These are phyloP conservation scores for Hyparrhenia diplandra DNA, from an alignment of 176 grass and related monocot species.

Conservation along the genomic window DNA sequence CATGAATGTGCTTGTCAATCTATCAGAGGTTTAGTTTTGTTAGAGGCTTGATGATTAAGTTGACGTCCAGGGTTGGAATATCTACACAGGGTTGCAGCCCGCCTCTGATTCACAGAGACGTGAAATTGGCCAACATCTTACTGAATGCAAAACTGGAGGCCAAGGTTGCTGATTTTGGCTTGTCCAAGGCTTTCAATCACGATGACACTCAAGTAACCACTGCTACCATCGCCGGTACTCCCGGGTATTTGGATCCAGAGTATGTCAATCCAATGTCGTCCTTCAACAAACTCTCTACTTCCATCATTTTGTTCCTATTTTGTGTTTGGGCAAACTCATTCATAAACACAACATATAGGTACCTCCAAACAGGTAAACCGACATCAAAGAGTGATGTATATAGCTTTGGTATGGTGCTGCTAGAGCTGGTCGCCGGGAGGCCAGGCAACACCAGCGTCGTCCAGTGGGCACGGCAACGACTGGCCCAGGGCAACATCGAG, in stretches of 20 bases:
- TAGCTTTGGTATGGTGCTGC: too few relatives aligned
- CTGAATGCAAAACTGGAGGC: constrained; percentile 36
- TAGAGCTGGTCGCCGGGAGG: not conserved
- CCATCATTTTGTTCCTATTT: not conserved
- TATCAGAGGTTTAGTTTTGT: too few relatives aligned
- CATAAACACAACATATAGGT: not conserved
- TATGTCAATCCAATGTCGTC: constrained; percentile 2
- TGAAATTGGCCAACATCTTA: constrained; percentile 59
- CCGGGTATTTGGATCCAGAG: constrained; percentile 53
- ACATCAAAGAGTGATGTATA: not conserved
- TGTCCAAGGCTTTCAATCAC: constrained; percentile 34
- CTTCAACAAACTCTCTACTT: not conserved
- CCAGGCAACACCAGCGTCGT: constrained; percentile 2
- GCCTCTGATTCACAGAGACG: constrained; percentile 49
- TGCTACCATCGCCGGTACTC: constrained; percentile 9
- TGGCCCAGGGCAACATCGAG: constrained; percentile 44
- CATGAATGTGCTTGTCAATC: not conserved
- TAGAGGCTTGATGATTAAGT: too few relatives aligned
- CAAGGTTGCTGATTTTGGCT: constrained; percentile 68
- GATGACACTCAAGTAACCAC: constrained; percentile 31
- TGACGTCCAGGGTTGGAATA: constrained; percentile 37
- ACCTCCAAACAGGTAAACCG: not conserved
- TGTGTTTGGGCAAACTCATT: too few relatives aligned
- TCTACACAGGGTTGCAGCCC: constrained; percentile 49
- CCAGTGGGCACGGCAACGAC: constrained; percentile 34